phyloP scores from a whole-genome alignment of 495 filamentous ascomycete genomes.

The Opeltia flavorubescens region DNA sequence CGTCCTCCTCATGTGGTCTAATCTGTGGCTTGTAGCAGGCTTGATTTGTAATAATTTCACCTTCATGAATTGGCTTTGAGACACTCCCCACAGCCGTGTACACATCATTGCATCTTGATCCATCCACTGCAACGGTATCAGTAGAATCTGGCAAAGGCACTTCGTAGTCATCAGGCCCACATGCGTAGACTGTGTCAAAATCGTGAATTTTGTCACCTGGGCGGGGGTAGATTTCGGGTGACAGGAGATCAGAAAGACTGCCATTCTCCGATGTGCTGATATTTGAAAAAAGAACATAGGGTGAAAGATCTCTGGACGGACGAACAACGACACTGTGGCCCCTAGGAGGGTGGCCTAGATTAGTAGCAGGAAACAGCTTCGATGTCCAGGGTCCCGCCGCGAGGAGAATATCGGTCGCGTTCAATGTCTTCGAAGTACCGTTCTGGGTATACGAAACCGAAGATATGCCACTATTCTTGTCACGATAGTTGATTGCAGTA shows the following conservation, averaged over 20 bases:
- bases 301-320: constrained; percentile 1
- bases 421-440: not conserved
- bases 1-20: constrained; percentile 2
- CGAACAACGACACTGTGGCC: not conserved
- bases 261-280: not conserved
- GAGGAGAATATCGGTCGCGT: constrained; percentile 8
- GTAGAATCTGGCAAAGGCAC: constrained; percentile 3
- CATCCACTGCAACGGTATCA: not conserved
- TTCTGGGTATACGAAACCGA: constrained; percentile 1
- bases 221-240: constrained; percentile 5
- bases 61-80: not conserved
- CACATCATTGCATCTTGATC: constrained; percentile 2
- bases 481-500: constrained; percentile 4
- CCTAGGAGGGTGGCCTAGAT: constrained; percentile 1
- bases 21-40: constrained; percentile 12
- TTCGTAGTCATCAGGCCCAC: constrained; percentile 8
- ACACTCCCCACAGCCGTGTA: constrained; percentile 1
- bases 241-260: not conserved
- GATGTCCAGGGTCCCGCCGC: constrained; percentile 11
- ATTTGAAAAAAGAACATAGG: constrained; percentile 4
- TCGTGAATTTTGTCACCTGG: constrained; percentile 3
- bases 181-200: constrained; percentile 9
- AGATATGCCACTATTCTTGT: not conserved
- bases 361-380: not conserved
- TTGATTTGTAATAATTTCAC: constrained; percentile 7